These are phyloP conservation scores for Eucalyptus brandiana DNA, from an alignment of 345 rosid genomes.

Conservation along the genomic window DNA sequence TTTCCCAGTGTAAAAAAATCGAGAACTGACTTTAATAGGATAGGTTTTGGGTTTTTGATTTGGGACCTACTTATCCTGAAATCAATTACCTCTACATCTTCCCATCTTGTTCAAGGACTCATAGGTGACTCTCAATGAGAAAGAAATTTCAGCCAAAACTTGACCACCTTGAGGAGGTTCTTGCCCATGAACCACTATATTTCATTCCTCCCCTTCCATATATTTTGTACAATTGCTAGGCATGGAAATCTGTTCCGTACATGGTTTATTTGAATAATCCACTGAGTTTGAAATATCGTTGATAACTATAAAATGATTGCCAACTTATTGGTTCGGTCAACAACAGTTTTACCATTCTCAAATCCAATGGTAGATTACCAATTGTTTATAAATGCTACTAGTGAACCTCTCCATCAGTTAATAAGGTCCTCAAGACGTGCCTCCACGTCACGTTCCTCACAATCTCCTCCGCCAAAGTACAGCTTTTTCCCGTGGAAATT, in stretches of 20 bases:
- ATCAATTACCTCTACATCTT: background rate
- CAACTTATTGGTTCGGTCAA: background rate
- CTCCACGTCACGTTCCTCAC: constrained; percentile 1
- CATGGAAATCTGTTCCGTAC: background rate
- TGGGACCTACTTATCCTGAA: background rate
- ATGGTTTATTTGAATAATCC: background rate
- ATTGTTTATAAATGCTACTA: background rate
- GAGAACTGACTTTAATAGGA: background rate
- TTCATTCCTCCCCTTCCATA: background rate
- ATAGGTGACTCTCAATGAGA: background rate
- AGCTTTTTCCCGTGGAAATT: constrained; percentile 9
- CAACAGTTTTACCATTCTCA: background rate
- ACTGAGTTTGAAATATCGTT: background rate
- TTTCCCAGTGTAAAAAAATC: background rate
- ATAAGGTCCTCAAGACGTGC: constrained; percentile 1
- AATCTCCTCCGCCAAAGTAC: constrained; percentile 21
- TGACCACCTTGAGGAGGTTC: background rate
- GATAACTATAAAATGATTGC: background rate
- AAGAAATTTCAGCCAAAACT: background rate
- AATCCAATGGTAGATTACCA: background rate
- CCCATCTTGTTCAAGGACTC: background rate
- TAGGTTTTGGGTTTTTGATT: background rate
- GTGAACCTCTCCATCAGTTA: background rate
- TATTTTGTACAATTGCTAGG: background rate
- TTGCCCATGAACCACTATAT: background rate